Evolutionary conservation across 2,329 filamentous ascomycete genomes (phyloP), one percentile per base, ranked within the genome.

Genomic region (Diaporthe longicolla): DNA sequence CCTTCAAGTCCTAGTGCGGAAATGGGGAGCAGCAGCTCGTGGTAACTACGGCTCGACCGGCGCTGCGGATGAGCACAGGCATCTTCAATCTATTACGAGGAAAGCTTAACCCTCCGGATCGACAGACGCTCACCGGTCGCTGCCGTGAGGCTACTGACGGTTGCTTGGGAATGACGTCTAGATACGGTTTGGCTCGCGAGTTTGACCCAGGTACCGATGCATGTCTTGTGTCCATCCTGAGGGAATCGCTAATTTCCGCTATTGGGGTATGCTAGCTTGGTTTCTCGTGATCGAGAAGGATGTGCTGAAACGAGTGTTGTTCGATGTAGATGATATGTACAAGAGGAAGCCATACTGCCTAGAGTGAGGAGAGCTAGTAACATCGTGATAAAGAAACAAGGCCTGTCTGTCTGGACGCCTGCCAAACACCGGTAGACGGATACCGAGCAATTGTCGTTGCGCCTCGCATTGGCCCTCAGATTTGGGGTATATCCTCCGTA

Each of bases 401-500:
- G 21, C 57, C 70, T 52, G n/a, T 19, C 45, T 37, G 52, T 58
- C 29, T 50, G 71, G 55, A 26, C 29, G 65, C 66, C 72, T 54
- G 48, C 37, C 26, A 63, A 63, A 55, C 52, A 50, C 37, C 48
- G 45, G 29, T 26, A 68, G 32, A 57, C 68, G 59, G 40, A 40
- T 35, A 48, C 26, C 68, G 29, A 24, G 21, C 32, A 24, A 52
- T 24, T 15, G n/a, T 48, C 19, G 21, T 74, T 54, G 35, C 65
- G 40, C 48, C 58, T 68, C 50, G 50, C 57, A 68, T 68, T 68
- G 48, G 48, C 32, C 48, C n/a, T 54, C 48, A 40, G 11, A 68
- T 19, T 40, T 75, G 65, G 74, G 75, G 75, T 76, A 76, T 76
- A 76, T 76, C 75, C 75, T 65, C 66, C 75, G 54, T 69, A 50